Conservation (phyloP, 768 basidiomycete genomes). For the Nidularia pulvinata region DNA sequence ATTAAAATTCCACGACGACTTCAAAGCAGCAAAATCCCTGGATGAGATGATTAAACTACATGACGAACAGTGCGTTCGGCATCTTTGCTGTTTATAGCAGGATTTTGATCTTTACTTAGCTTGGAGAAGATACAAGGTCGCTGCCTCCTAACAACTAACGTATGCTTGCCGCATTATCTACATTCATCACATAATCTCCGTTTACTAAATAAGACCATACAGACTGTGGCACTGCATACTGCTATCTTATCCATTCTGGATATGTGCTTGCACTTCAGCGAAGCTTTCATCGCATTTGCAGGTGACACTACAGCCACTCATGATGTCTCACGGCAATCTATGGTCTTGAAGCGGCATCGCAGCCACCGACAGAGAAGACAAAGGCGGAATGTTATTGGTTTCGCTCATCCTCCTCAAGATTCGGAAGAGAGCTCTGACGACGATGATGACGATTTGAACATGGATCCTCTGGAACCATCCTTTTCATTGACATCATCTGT, state of each 20-base stretch:
- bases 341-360: constrained; percentile 56
- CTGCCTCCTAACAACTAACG: constrained; percentile 66
- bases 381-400: constrained; percentile 60
- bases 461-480: constrained; percentile 28
- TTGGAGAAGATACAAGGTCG: constrained; percentile 58
- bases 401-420: constrained; percentile 38
- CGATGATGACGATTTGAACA: constrained; percentile 28
- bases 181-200: neutral
- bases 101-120: constrained; percentile 25
- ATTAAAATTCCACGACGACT: constrained; percentile 53
- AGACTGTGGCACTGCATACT: constrained; percentile 68
- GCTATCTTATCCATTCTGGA: constrained; percentile 73
- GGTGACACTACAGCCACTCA: constrained; percentile 60
- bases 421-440: constrained; percentile 44
- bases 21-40: constrained; percentile 57
- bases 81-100: neutral
- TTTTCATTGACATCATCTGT: constrained; percentile 35
- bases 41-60: constrained; percentile 79
- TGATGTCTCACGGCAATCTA: constrained; percentile 52
- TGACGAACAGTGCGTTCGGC: constrained; percentile 62
- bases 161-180: constrained; percentile 18
- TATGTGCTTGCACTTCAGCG: constrained; percentile 70
- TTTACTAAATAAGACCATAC: neutral
- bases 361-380: constrained; percentile 59
- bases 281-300: constrained; percentile 58